Conservation (phyloP, 495 filamentous ascomycete genomes). For the Hypoxylon fuscum region DNA sequence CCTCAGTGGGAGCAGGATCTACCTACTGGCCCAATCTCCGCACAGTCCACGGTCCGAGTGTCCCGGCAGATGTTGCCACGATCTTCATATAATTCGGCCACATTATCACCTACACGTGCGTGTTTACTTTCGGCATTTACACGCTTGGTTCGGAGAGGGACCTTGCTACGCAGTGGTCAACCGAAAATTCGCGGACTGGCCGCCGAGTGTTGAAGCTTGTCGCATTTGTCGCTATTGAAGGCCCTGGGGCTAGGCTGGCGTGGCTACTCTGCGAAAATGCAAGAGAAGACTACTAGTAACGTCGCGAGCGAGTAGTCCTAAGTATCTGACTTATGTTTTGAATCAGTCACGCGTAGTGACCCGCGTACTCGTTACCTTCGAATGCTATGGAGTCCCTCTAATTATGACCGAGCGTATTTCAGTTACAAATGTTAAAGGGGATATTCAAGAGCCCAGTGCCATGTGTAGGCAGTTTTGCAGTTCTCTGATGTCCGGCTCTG, state of each 20-base stretch:
- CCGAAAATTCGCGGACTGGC: neutral
- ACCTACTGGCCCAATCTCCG: constrained; percentile 17
- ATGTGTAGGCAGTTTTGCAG: too few relatives aligned
- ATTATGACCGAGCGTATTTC: too few relatives aligned
- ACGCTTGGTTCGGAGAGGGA: neutral
- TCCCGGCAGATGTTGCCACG: constrained; percentile 8
- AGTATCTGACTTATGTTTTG: neutral
- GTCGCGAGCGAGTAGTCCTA: neutral
- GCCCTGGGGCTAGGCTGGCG: constrained; percentile 25
- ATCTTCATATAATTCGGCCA: constrained; percentile 32
- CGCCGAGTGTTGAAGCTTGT: neutral
- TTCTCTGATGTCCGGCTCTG: too few relatives aligned
- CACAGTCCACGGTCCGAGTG: constrained; percentile 10
- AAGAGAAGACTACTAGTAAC: neutral
- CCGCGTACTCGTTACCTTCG: neutral
- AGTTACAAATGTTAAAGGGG: too few relatives aligned
- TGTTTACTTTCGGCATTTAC: constrained; percentile 21
- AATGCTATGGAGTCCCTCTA: too few relatives aligned
- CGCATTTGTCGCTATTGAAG: constrained; percentile 4
- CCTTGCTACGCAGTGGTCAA: too few relatives aligned
- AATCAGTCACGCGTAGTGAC: neutral
- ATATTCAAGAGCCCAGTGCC: too few relatives aligned
- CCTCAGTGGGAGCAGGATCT: constrained; percentile 16
- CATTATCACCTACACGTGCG: constrained; percentile 1
- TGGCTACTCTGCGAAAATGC: constrained; percentile 27